Percentiles rank a stretch among this genome's conserved stretches.
Evolutionary conservation across 129 eudicot genomes (phyloP).

Genomic region (Saposhnikovia divaricata): DNA sequence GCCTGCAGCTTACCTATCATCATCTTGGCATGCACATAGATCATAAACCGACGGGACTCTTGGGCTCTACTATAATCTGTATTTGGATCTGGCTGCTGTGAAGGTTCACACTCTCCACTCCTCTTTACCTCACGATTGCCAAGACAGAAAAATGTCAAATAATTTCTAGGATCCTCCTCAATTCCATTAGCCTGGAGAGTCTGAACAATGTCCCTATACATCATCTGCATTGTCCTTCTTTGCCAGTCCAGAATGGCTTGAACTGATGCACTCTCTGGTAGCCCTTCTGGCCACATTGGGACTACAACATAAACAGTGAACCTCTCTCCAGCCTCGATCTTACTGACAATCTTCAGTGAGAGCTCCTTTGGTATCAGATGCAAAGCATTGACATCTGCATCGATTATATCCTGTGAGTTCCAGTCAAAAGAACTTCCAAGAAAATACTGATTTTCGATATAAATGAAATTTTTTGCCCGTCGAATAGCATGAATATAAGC

Average conservation of each 20-base stretch:
- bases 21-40: conserved; percentile 23
- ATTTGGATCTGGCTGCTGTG: conserved; percentile 8
- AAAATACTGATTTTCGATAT: conserved; percentile 20
- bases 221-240: conserved; percentile 22
- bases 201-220: conserved; percentile 17
- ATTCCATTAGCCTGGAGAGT: conserved; percentile 19
- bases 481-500: conserved; percentile 19
- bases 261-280: conserved; percentile 18
- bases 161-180: conserved; percentile 14
- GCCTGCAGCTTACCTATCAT: conserved; percentile 17
- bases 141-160: conserved; percentile 21
- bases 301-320: conserved; percentile 19
- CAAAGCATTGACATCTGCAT: conserved; percentile 15
- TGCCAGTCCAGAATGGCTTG: conserved; percentile 23
- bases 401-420: conserved; percentile 9
- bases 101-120: conserved; percentile 19
- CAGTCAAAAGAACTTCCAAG: conserved; percentile 23
- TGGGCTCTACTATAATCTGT: conserved; percentile 20
- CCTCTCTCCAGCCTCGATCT: conserved; percentile 19
- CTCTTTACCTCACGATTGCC: conserved; percentile 20
- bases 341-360: conserved; percentile 15
- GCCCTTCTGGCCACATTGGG: conserved; percentile 28
- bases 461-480: conserved; percentile 17
- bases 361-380: conserved; percentile 19
- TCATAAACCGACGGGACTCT: conserved; percentile 19